Conservation (phyloP, 805 yeast genomes). For the Candida sphagnicola region DNA sequence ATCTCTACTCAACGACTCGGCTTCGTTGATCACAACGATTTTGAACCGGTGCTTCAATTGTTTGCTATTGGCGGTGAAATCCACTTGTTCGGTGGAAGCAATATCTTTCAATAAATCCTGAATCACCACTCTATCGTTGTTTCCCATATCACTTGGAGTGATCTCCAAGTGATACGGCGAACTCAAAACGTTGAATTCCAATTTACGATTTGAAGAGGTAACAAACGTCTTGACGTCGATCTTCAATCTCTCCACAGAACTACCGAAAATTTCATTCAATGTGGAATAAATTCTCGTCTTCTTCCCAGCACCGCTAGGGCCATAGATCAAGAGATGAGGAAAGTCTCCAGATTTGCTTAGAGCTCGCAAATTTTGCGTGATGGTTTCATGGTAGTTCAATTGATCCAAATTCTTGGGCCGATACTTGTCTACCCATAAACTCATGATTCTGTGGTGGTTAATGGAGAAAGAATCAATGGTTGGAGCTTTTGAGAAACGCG, state of each 20-base stretch:
- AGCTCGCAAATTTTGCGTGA: slow-evolving; percentile 62
- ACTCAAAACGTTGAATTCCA: slow-evolving; percentile 91
- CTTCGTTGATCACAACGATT: slow-evolving; percentile 85
- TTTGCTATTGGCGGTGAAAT: slow-evolving; percentile 51
- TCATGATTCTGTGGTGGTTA: slow-evolving; percentile 44
- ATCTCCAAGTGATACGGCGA: slow-evolving; percentile 89
- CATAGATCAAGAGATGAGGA: slow-evolving; percentile 89
- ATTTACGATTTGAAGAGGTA: slow-evolving; percentile 67
- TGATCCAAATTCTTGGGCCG: slow-evolving; percentile 68
- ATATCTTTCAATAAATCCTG: slow-evolving; percentile 92
- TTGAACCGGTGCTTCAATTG: slow-evolving; percentile 54
- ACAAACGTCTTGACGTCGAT: slow-evolving; percentile 86
- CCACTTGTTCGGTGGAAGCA: slow-evolving; percentile 95
- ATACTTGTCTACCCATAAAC: slow-evolving; percentile 95
- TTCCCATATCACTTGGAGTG: slow-evolving; percentile 96
- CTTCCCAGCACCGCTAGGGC: slow-evolving; percentile 97
- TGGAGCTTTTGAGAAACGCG: not conserved
- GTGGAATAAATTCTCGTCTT: slow-evolving; percentile 88
- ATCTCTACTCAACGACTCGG: slow-evolving; percentile 83
- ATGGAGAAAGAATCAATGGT: not conserved
- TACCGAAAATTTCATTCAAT: slow-evolving; percentile 74
- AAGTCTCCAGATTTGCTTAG: slow-evolving; percentile 71
- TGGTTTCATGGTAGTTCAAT: slow-evolving; percentile 62
- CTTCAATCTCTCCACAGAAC: slow-evolving; percentile 72
- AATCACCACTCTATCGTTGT: slow-evolving; percentile 89